These are phyloP conservation scores for Oenanthe javanica DNA, from an alignment of 140 eudicot species.

Conservation along the genomic window DNA sequence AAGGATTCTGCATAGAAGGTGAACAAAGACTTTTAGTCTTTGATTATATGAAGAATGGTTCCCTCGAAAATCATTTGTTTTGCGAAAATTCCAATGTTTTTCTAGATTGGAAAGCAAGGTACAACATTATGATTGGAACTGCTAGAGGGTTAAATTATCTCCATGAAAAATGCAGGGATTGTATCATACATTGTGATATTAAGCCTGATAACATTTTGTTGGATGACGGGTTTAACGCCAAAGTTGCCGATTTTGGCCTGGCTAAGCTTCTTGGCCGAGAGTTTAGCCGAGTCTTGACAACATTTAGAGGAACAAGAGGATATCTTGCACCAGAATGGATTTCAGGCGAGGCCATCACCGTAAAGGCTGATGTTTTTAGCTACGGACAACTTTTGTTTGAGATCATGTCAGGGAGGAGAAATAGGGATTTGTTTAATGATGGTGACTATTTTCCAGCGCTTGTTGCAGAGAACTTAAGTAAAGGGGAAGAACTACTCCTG, in stretches of 20 bases:
- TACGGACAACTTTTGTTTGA: slow-evolving; percentile 18
- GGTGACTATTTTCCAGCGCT: slow-evolving; percentile 12
- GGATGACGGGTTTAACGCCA: slow-evolving; percentile 5
- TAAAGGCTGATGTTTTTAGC: slow-evolving; percentile 23
- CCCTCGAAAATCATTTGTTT: slow-evolving; percentile 23
- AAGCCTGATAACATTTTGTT: slow-evolving; percentile 24
- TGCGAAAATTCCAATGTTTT: neutral
- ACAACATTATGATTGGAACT: slow-evolving; percentile 23
- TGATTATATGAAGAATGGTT: slow-evolving; percentile 24
- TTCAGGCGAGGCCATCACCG: slow-evolving; percentile 17
- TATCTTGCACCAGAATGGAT: slow-evolving; percentile 23
- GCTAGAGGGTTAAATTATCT: slow-evolving; percentile 24
- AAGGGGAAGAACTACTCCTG: slow-evolving; percentile 6
- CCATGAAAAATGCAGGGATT: slow-evolving; percentile 22
- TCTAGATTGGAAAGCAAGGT: slow-evolving; percentile 16
- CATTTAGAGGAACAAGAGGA: slow-evolving; percentile 20
- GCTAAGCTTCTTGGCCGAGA: slow-evolving; percentile 21
- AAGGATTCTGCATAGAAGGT: slow-evolving; percentile 22
- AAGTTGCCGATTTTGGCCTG: slow-evolving; percentile 17
- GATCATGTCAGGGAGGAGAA: slow-evolving; percentile 16
- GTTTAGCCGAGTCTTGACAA: slow-evolving; percentile 19
- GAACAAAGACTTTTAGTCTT: slow-evolving; percentile 19
- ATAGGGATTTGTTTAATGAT: slow-evolving; percentile 11
- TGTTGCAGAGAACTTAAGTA: neutral
- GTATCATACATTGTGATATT: slow-evolving; percentile 27